Evolutionary conservation across 2,329 filamentous ascomycete genomes (phyloP).

Genomic region (Fusarium mangiferae): DNA sequence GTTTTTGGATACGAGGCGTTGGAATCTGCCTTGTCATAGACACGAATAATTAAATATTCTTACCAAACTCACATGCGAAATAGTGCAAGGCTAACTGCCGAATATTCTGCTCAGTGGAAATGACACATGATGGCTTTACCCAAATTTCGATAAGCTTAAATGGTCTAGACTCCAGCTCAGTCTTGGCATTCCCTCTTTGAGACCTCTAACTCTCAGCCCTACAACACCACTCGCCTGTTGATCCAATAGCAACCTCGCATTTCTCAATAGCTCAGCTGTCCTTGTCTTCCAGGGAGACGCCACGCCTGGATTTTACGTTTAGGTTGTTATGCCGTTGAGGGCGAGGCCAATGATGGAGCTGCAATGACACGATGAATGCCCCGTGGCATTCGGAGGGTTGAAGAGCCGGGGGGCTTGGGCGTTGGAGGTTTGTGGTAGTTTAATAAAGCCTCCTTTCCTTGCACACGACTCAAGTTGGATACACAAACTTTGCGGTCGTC

Average conservation of each 20-base stretch:
- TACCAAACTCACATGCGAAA: not conserved
- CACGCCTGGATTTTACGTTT: slow-evolving; percentile 9
- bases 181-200: slow-evolving; percentile 17
- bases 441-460: slow-evolving; percentile 22
- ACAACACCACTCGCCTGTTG: slow-evolving; percentile 4
- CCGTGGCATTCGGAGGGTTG: slow-evolving; percentile 9
- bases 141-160: slow-evolving; percentile 26
- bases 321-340: not conserved
- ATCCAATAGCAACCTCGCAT: slow-evolving; percentile 1
- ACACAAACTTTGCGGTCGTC: not conserved
- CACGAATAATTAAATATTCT: slow-evolving; percentile 6
- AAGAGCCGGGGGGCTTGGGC: slow-evolving; percentile 1
- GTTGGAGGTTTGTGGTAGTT: not conserved
- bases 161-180: slow-evolving; percentile 24
- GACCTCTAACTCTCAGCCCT: slow-evolving; percentile 17
- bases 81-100: not conserved
- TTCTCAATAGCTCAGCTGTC: slow-evolving; percentile 6
- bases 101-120: not conserved
- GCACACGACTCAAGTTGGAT: not conserved
- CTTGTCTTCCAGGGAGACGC: slow-evolving; percentile 5
- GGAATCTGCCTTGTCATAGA: slow-evolving; percentile 13
- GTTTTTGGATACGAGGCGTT: slow-evolving; percentile 1
- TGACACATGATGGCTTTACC: slow-evolving; percentile 2
- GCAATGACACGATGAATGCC: not conserved
- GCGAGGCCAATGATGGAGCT: slow-evolving; percentile 1